A percentile compares a stretch with the other conserved stretches of the same genome.
Conservation (phyloP, 176 grass and related monocot genomes). For the Aechmea fasciata region DNA sequence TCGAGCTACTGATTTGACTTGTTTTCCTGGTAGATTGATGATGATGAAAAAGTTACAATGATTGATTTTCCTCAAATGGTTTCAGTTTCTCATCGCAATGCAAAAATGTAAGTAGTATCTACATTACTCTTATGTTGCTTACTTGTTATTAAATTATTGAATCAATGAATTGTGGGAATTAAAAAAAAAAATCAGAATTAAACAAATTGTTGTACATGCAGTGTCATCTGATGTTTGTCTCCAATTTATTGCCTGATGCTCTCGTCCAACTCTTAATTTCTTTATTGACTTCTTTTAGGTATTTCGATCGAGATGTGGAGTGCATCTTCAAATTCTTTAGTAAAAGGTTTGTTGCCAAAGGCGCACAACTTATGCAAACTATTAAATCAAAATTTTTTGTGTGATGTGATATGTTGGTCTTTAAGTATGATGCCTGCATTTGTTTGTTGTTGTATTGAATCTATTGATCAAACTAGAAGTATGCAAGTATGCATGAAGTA, state of each 20-base stretch:
- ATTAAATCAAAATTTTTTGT: constrained; percentile 2
- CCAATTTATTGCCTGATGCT: background rate
- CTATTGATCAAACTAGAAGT: too few relatives aligned
- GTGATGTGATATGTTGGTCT: background rate
- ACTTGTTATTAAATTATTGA: background rate
- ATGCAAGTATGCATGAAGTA: background rate
- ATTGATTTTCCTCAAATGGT: constrained; percentile 99
- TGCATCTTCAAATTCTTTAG: constrained; percentile 96
- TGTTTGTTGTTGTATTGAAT: background rate
- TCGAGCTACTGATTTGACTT: constrained; percentile 4
- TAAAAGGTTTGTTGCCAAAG: constrained; percentile 54
- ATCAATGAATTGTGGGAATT: background rate
- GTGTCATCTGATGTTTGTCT: background rate
- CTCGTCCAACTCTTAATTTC: constrained; percentile 7
- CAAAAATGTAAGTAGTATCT: constrained; percentile 56
- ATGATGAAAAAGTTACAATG: constrained; percentile 73
- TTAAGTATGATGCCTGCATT: background rate
- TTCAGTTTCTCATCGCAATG: constrained; percentile 88
- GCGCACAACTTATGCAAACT: constrained; percentile 1
- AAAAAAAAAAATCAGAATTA: too few relatives aligned
- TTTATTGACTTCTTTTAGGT: constrained; percentile 39
- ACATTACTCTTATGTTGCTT: background rate
- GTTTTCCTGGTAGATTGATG: constrained; percentile 53
- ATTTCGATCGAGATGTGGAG: constrained; percentile 83
- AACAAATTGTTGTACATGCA: too few relatives aligned